Evolutionary conservation across 495 filamentous ascomycete species (phyloP).

Genomic region (Parachaetomium inaequale): DNA sequence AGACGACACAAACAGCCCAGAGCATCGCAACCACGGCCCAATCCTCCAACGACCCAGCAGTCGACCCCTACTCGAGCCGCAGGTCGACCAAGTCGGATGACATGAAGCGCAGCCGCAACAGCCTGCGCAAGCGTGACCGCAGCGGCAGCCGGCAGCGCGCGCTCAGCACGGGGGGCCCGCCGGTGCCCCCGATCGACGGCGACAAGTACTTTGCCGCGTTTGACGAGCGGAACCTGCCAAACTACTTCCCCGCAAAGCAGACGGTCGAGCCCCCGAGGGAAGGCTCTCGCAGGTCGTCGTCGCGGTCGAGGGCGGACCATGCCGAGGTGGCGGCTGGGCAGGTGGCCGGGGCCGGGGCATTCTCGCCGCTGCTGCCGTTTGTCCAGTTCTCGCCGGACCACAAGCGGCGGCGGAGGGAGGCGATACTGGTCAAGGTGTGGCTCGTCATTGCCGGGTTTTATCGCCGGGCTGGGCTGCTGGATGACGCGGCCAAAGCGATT

Average conservation of each 20-base stretch:
- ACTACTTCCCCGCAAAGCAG: conserved; percentile 28
- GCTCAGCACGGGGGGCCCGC: conserved; percentile 31
- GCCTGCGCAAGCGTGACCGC: conserved; percentile 45
- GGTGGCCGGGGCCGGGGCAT: conserved; percentile 20
- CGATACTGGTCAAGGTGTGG: conserved; percentile 76
- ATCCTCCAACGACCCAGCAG: conserved; percentile 37
- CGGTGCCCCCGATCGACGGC: conserved; percentile 34
- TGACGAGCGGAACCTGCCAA: conserved; percentile 32
- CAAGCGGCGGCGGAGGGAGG: conserved; percentile 54
- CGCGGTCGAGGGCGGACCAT: conserved; percentile 13
- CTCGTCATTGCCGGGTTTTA: conserved; percentile 84
- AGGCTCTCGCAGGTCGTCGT: conserved; percentile 11
- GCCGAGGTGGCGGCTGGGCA: neutral
- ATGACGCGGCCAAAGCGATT: conserved; percentile 74
- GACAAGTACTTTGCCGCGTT: conserved; percentile 40
- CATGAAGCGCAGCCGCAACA: conserved; percentile 40
- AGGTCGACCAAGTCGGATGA: conserved; percentile 36
- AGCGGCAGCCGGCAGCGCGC: conserved; percentile 40
- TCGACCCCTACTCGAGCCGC: conserved; percentile 30
- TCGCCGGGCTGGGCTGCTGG: conserved; percentile 69
- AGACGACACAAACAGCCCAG: conserved; percentile 46
- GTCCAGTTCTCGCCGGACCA: conserved; percentile 51
- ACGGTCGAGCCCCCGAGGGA: conserved; percentile 6
- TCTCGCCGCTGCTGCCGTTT: conserved; percentile 39
- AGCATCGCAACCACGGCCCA: conserved; percentile 39